These are phyloP conservation scores for Graphilbum sp. DNA, from an alignment of 2,329 filamentous ascomycete genomes.

Conservation along the genomic window DNA sequence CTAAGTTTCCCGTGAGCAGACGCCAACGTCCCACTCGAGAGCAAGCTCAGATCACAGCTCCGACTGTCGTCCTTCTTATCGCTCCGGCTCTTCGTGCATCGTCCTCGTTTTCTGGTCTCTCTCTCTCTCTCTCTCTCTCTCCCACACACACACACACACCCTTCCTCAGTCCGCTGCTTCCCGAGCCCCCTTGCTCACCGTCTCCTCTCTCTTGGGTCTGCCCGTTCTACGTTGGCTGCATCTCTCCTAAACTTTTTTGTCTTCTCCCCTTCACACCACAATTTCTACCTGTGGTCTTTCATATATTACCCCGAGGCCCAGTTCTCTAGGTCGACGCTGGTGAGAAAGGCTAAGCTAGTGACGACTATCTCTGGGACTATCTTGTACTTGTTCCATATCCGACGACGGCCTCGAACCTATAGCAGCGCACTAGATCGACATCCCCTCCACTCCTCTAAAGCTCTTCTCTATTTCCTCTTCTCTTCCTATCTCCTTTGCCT, in stretches of 20 bases:
- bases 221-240: not conserved
- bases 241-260: not conserved
- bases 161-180: not conserved
- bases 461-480: not conserved
- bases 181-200: not conserved
- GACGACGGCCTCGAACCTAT: not conserved
- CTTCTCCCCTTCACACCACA: not conserved
- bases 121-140: not conserved
- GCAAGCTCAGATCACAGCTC: not conserved
- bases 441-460: not conserved
- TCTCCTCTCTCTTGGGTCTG: not conserved
- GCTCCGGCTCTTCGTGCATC: not conserved
- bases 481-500: not conserved
- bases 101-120: not conserved
- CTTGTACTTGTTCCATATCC: not conserved
- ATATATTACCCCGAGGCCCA: too few species aligned
- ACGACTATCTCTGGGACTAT: not conserved
- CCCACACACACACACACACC: too few species aligned
- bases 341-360: not conserved
- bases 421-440: not conserved
- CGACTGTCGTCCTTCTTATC: not conserved
- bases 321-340: too few species aligned
- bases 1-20: too few species aligned
- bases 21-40: not conserved
- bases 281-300: too few species aligned